phyloP scores from a whole-genome alignment of 345 rosid genomes.

The Brassica napus region Da-Ae NC_063450.1:38161001-38161500 shows the following conservation, averaged over 20 bases:
- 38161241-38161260: slow-evolving; percentile 53
- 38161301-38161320: slow-evolving; percentile 85
- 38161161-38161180: neutral
- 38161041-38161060: neutral
- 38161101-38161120: neutral
- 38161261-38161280: slow-evolving; percentile 86
- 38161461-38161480: slow-evolving; percentile 67
- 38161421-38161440: slow-evolving; percentile 79
- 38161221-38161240: slow-evolving; percentile 69
- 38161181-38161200: slow-evolving; percentile 29
- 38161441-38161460: slow-evolving; percentile 96
- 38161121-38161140: neutral
- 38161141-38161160: neutral
- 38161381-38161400: slow-evolving; percentile 48
- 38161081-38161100: neutral
- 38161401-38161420: slow-evolving; percentile 15
- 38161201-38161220: slow-evolving; percentile 80
- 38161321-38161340: slow-evolving; percentile 47
- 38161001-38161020: neutral
- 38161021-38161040: neutral
- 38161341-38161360: slow-evolving; percentile 39
- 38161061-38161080: neutral
- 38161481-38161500: slow-evolving; percentile 11
- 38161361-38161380: neutral
- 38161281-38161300: slow-evolving; percentile 61